Evolutionary conservation across 495 filamentous ascomycete species (phyloP), one percentile per base, ranked within the genome.

Genomic region (Trypethelium eluteriae): DNA sequence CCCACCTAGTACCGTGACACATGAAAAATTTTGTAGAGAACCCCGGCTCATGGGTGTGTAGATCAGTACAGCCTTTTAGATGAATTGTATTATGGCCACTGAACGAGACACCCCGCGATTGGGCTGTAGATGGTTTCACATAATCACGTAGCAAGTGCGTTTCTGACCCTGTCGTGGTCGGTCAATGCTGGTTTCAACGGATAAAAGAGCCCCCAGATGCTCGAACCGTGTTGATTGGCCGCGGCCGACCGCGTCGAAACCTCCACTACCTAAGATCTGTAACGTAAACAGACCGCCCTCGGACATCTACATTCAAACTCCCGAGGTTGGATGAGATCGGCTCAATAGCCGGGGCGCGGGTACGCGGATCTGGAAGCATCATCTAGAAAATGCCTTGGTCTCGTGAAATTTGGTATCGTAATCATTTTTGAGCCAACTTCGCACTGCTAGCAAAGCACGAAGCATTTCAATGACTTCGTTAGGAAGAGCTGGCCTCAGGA

Each of bases 141-240:
- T 53, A 5, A 53, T 53, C 12, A 5, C 5, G 49, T 25, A 25
- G 32, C 32, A 59, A 3, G 2, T 11, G 32, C 32, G 53, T 59
- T 59, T 36, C 53, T 36, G 53, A 59, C 25, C 32, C 32, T 36
- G 18, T 32, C 32, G 5, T 35, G 18, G 6, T 59, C 32, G 11
- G 32, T 59, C 53, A 59, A 7, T 59, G 53, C 53, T 36, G 53
- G 53, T 59, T 59, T 59, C 53, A 36, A 36, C 36, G 18, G 11
- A 3, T 59, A 7, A 14, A 59, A 59, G 53, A 59, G 53, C 25
- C 53, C 5, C n/a, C 7, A 10, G 7, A 35, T 9, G 11, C 5
- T 7, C 53, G 32, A 5, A 18, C 53, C 2, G 32, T 59, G 1
- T 7, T 36, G 53, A 59, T 59, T 59, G 53, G 53, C 36, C 36